phyloP scores from a whole-genome alignment of 2,329 filamentous ascomycete species.

The Blumeria graminis region DNA sequence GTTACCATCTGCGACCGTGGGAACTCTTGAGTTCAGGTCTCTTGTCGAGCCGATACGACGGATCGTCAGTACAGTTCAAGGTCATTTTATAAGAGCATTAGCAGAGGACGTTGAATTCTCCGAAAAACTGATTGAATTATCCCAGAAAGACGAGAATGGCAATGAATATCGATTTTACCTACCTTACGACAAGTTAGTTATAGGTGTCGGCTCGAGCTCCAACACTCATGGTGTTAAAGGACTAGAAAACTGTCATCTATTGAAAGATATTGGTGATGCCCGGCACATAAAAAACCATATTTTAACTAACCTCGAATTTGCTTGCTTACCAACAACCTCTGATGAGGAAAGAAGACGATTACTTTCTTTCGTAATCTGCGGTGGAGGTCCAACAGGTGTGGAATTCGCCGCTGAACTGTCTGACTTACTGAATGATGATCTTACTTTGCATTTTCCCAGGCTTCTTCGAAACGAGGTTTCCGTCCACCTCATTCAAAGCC shows the following conservation, averaged over 20 bases:
- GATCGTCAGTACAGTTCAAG: constrained; percentile 52
- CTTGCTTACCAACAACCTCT: constrained; percentile 74
- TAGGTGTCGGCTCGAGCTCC: constrained; percentile 76
- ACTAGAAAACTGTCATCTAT: constrained; percentile 76
- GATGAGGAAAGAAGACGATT: constrained; percentile 73
- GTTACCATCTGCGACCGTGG: constrained; percentile 89
- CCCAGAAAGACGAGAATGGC: constrained; percentile 45
- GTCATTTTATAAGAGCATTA: constrained; percentile 71
- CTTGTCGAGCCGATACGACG: constrained; percentile 80
- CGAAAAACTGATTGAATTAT: constrained; percentile 70
- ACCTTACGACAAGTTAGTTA: constrained; percentile 87
- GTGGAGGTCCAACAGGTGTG: constrained; percentile 85
- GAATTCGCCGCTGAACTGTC: constrained; percentile 94
- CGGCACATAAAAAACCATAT: constrained; percentile 72
- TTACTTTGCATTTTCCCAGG: constrained; percentile 60
- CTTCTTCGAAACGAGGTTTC: constrained; percentile 94
- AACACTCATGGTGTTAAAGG: constrained; percentile 94
- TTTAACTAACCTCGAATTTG: constrained; percentile 68
- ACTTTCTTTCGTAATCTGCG: constrained; percentile 86
- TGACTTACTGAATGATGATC: constrained; percentile 87
- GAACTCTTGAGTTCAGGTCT: constrained; percentile 74
- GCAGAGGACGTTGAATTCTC: constrained; percentile 84
- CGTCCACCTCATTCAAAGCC: constrained; percentile 86
- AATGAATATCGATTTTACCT: constrained; percentile 70
- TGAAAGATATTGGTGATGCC: constrained; percentile 89